phyloP scores from a whole-genome alignment of 345 rosid species.

The Populus ilicifolia region DNA sequence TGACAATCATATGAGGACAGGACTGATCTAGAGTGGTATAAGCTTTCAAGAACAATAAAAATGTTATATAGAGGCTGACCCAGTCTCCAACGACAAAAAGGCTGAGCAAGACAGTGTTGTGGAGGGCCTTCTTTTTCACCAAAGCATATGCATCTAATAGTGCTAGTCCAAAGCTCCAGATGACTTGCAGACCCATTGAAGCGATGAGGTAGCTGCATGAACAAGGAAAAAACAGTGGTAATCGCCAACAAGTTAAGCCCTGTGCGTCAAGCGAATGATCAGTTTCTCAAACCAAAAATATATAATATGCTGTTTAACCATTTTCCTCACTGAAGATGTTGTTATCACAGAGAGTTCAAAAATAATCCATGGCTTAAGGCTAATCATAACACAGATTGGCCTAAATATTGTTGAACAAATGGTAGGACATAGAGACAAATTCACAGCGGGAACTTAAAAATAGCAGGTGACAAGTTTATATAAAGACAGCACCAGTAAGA shows the following conservation, averaged over 20 bases:
- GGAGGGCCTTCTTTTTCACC: constrained; percentile 51
- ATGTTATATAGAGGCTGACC: constrained; percentile 39
- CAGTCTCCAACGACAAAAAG: constrained; percentile 88
- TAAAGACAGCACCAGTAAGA: background rate
- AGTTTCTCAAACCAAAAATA: background rate
- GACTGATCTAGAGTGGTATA: background rate
- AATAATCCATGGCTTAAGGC: background rate
- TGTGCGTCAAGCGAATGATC: background rate
- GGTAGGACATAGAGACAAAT: background rate
- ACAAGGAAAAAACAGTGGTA: background rate
- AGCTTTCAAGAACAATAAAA: background rate
- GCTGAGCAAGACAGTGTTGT: constrained; percentile 50
- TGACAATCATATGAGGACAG: background rate
- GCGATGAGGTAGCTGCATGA: constrained; percentile 73
- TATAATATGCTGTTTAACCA: background rate
- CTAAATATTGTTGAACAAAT: constrained; percentile 1
- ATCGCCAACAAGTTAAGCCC: background rate
- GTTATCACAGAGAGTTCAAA: background rate
- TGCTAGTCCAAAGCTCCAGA: constrained; percentile 85
- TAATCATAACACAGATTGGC: background rate
- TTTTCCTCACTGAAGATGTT: background rate
- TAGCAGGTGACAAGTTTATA: background rate
- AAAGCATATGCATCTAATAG: constrained; percentile 55
- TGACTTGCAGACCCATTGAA: constrained; percentile 80
- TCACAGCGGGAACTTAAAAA: background rate